Base-by-base conservation (phyloP, 2,329 filamentous ascomycete species). In the Alternaria infectoria region DNA sequence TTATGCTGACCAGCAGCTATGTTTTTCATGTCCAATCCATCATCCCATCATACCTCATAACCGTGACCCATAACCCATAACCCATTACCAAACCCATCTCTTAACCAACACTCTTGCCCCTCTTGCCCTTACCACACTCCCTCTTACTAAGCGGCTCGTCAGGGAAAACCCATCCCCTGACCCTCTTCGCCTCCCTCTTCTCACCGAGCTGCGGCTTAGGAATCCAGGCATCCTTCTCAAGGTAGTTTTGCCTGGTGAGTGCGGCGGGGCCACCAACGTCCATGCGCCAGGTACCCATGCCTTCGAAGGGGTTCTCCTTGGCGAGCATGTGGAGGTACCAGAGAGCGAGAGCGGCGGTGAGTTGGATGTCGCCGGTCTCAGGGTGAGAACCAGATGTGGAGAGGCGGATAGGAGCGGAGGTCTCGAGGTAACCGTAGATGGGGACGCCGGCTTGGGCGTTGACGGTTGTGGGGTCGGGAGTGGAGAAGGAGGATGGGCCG, bases 381-480 rank as follows among this genome's bases (percentile, higher is more conserved):
- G 76, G 68, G 58, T 77, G 67, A 4, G 69, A 26, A 43, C 77
- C 65, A 64, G 79, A 50, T 0, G 83, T 83, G 36, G 84, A 84
- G 54, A 88, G 84, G 6, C 84, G 81, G 57, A 90, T 86, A 0
- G 88, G 84, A 0, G 85, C 76, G 0, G 86, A 84, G 26, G 97
- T 86, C 79, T 98, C 94, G 6, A 97, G 84, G 79, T 90, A 93
- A n/a, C 95, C 94, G 75, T 97, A 97, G 77, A 93, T 89, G 0
- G 94, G 94, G 44, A 85, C 82, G 50, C 82, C 82, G 26, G 90
- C 70, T 78, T 87, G 72, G 4, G 77, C 77, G 61, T 80, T 80
- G 69, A 80, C 74, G 57, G 74, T 80, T 9, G 79, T 78, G 44
- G 75, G 73, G 59, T 80, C 76, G 1, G 71, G 49, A 5, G 76